Evolutionary conservation across 352 stramenopile species (phyloP).

Genomic region (Phytophthora podocarpi): DNA sequence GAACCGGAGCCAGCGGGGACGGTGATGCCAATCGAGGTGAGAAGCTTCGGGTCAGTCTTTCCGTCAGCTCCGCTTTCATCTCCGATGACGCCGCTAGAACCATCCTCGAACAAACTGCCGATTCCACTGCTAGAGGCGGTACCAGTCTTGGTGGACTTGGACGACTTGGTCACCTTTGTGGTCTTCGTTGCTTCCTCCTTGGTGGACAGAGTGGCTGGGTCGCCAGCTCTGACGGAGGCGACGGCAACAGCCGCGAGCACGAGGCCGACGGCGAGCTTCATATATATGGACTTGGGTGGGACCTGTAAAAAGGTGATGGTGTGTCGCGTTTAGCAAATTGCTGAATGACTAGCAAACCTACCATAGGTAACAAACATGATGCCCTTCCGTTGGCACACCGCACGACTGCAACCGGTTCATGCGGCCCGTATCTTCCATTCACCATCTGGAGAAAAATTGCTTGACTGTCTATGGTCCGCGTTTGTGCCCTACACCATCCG

Average conservation of each 20-base stretch:
- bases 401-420: conserved; percentile 4
- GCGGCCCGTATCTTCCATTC: conserved; percentile 18
- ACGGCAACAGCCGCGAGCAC: conserved; percentile 20
- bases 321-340: conserved; percentile 19
- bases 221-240: conserved; percentile 5
- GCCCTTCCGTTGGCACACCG: conserved; percentile 10
- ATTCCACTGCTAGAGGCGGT: conserved; percentile 6
- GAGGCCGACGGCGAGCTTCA: conserved; percentile 25
- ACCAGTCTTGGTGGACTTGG: conserved; percentile 17
- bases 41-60: conserved; percentile 4
- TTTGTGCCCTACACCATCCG: conserved; percentile 20
- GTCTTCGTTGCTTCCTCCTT: conserved; percentile 29
- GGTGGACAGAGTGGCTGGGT: conserved; percentile 20
- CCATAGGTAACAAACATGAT: no score
- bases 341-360: conserved; percentile 12
- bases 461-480: conserved; percentile 1
- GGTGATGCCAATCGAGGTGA: conserved; percentile 16
- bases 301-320: conserved; percentile 9
- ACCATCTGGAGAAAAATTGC: conserved; percentile 31
- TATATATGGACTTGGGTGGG: not conserved
- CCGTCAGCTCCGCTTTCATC: conserved; percentile 3
- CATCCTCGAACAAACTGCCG: conserved; percentile 18
- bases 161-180: conserved; percentile 13
- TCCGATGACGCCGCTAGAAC: not conserved
- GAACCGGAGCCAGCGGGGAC: conserved; percentile 13